These are phyloP conservation scores for Lactifluus echinatus DNA, from an alignment of 768 basidiomycete species.

Conservation along the genomic window DNA sequence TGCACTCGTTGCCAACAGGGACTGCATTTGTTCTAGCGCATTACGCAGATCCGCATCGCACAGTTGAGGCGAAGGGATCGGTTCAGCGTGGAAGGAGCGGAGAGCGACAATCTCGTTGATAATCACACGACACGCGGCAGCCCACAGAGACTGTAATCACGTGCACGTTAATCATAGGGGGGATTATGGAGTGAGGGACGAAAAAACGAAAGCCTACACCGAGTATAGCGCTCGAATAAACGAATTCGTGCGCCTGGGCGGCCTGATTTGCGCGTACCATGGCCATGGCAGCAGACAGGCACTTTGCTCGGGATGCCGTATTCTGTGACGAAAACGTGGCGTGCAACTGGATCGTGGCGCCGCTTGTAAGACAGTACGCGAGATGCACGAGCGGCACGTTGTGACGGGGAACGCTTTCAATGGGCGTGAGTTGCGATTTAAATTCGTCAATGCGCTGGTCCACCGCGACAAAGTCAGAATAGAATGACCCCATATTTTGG, in stretches of 20 bases:
- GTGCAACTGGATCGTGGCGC: constrained; percentile 28
- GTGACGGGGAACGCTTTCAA: constrained; percentile 18
- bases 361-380: constrained; percentile 24
- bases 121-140: constrained; percentile 16
- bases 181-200: too few relatives aligned
- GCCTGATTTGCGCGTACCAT: constrained; percentile 13
- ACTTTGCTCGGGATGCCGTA: constrained; percentile 16
- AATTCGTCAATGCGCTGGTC: constrained; percentile 27
- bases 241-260: neutral
- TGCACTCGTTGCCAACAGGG: constrained; percentile 8
- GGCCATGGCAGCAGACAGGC: constrained; percentile 15
- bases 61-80: neutral
- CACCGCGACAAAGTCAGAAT: constrained; percentile 23
- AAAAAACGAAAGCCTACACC: constrained; percentile 3
- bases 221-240: neutral
- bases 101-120: constrained; percentile 17
- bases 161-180: neutral
- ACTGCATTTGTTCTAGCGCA: constrained; percentile 17
- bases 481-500: constrained; percentile 19
- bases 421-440: constrained; percentile 20
- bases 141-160: constrained; percentile 11
- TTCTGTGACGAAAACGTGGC: constrained; percentile 20
- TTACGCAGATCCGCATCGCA: constrained; percentile 10
- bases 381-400: constrained; percentile 22
- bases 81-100: constrained; percentile 12